Evolutionary conservation across 441 rosid species (phyloP), one percentile per base, ranked within the genome.

Genomic region (Populus tomentosa): DNA sequence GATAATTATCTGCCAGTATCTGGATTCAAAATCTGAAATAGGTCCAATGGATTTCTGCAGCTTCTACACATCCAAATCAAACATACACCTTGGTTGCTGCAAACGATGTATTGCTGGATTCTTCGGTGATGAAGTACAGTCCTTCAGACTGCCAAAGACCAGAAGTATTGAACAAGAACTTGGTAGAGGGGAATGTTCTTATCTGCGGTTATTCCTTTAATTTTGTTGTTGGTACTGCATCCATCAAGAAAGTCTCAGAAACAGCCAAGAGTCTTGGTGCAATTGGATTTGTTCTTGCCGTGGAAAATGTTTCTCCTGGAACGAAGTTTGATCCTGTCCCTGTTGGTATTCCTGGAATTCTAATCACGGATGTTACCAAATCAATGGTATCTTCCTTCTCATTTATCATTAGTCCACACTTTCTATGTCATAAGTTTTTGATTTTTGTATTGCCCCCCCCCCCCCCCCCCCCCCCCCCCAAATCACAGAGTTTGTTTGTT

Each of bases 171-270:
- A 91, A 96, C 89, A 94, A 78, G 80, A 92, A 84, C 63, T 85
- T 94, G 84, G 86, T 96, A n/a, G 84, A 90, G 82, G 99, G 98
- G 62, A 94, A 92, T 83, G 86, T 96, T 84, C 92, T 96, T 69
- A 94, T 96, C 28, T 96, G 99, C 82, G 99, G 99, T 72, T 96
- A 94, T 87, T 96, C 99, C 73, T 96, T 92, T 88, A 94, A 90
- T 87, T 96, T 96, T 80, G 96, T 94, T 74, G 87, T 84, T 78
- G 99, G 99, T 35, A 89, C 98, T 61, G 91, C 99, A 79, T 94
- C 99, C 30, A 86, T 94, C 76, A 96, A 94, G 87, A 94, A 91
- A 86, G 99, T 96, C 56, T 87, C 96, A 11, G 92, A 92, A 85
- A 91, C 99, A 33, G 98, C 97, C 75, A 91, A 91, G 89, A 87